Evolutionary conservation across 2,329 filamentous ascomycete species (phyloP), one percentile per base, ranked within the genome.

Genomic region (Scedosporium apiospermum): DNA sequence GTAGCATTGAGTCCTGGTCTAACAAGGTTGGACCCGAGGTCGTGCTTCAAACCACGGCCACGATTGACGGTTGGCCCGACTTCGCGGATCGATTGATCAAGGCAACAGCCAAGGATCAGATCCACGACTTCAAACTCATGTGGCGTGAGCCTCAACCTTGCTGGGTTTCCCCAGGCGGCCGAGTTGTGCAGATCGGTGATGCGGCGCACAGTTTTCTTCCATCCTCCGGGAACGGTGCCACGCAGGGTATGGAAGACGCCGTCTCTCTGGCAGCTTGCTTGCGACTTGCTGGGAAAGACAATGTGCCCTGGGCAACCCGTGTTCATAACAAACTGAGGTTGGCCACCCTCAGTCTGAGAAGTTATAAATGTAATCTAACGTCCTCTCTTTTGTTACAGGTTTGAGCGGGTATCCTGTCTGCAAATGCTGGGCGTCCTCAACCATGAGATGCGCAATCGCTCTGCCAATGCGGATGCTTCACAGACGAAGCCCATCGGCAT

Each of bases 171-270:
- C 70, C 69, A 0, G 68, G 68, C 0, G 72, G 65, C 1, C 71
- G 73, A 2, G 71, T 77, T 2, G 67, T 76, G 18, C 69, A 74
- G 57, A 74, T 76, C 30, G 75, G 75, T 21, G 76, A 78, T 61
- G 72, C 74, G 0, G 76, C 76, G 2, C 76, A 78, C 66, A 72
- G 74, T 0, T 75, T 76, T 65, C 68, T 77, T 10, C 75, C 76
- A 0, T 72, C 75, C 4, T 76, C 75, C 0, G 74, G 74, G 26
- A 76, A 77, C 62, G 75, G 75, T 2, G 76, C 75, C 6, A 77
- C 73, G 2, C 75, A 76, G 66, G 75, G 75, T 1, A 75, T 78
- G 42, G 76, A 78, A 60, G 76, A 78, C 63, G 74, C 74, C 16
- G 66, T 74, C 30, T 75, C 72, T 4, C 65, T 77, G 2, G 74